Percentiles rank a stretch among this genome's conserved stretches.
phyloP scores from a whole-genome alignment of 2,329 filamentous ascomycete species.

The Claviceps pazoutovae region DNA sequence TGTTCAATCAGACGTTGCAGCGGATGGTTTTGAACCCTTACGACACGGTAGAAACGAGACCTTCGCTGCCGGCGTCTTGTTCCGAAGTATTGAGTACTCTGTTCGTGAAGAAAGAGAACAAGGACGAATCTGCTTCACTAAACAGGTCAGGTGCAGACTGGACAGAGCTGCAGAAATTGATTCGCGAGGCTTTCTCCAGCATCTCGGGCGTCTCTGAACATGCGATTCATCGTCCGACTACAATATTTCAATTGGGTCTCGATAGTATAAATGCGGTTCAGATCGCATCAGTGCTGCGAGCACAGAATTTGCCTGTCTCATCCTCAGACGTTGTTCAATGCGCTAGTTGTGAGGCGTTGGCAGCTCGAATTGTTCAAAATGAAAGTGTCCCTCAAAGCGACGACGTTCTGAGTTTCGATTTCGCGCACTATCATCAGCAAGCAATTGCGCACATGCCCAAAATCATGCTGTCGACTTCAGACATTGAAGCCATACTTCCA shows the following conservation, averaged over 20 bases:
- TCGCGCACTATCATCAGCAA: slow-evolving; percentile 23
- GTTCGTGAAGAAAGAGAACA: slow-evolving; percentile 9
- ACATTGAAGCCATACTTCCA: slow-evolving; percentile 50
- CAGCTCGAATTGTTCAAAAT: slow-evolving; percentile 13
- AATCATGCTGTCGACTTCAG: slow-evolving; percentile 8
- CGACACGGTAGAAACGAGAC: slow-evolving; percentile 1
- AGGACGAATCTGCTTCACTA: slow-evolving; percentile 3
- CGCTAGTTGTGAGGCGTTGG: slow-evolving; percentile 30
- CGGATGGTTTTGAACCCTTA: slow-evolving; percentile 15
- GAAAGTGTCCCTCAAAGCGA: neutral
- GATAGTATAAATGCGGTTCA: slow-evolving; percentile 84
- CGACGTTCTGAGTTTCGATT: slow-evolving; percentile 17
- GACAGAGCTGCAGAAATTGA: slow-evolving; percentile 33
- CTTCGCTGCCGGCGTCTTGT: neutral
- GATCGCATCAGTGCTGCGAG: slow-evolving; percentile 54
- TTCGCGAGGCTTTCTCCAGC: slow-evolving; percentile 42
- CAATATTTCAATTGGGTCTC: slow-evolving; percentile 76
- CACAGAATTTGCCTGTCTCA: slow-evolving; percentile 41
- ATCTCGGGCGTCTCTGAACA: slow-evolving; percentile 39
- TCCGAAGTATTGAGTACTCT: slow-evolving; percentile 10
- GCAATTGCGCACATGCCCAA: slow-evolving; percentile 16
- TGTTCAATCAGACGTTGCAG: slow-evolving; percentile 18
- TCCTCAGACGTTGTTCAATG: slow-evolving; percentile 63
- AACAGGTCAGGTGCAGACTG: slow-evolving; percentile 23
- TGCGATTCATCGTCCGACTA: slow-evolving; percentile 45